These are phyloP conservation scores for Saturnispora dispora DNA, from an alignment of 805 yeast species.

Conservation along the genomic window DNA sequence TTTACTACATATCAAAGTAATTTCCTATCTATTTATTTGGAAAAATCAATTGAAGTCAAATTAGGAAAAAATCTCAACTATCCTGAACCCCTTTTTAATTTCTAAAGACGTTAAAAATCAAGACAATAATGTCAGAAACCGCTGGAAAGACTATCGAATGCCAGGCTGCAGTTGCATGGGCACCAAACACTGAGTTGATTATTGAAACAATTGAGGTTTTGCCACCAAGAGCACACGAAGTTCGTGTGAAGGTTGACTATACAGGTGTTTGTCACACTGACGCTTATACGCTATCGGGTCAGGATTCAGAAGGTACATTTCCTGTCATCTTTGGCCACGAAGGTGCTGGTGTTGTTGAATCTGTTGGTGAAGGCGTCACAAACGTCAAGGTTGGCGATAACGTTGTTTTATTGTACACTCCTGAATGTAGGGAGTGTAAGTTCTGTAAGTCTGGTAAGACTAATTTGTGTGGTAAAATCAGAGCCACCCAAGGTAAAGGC, in stretches of 20 bases:
- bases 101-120: background rate
- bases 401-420: conserved; percentile 90
- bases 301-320: conserved; percentile 94
- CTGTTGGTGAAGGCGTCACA: conserved; percentile 90
- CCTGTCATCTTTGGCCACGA: conserved; percentile 95
- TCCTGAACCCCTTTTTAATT: background rate
- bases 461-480: conserved; percentile 88
- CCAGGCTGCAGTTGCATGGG: conserved; percentile 97
- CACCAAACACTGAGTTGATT: conserved; percentile 64
- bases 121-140: background rate
- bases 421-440: conserved; percentile 93
- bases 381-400: conserved; percentile 87
- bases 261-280: conserved; percentile 99
- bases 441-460: conserved; percentile 94
- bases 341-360: conserved; percentile 95
- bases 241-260: conserved; percentile 75
- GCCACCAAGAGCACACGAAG: conserved; percentile 96
- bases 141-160: conserved; percentile 49
- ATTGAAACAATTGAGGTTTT: conserved; percentile 85
- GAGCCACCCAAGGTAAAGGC: conserved; percentile 98
- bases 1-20: background rate
- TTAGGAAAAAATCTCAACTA: background rate
- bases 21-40: background rate
- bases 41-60: background rate
- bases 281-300: conserved; percentile 90